These are phyloP conservation scores for Erysiphe pisi DNA, from an alignment of 2,329 filamentous ascomycete genomes.

Conservation along the genomic window DNA sequence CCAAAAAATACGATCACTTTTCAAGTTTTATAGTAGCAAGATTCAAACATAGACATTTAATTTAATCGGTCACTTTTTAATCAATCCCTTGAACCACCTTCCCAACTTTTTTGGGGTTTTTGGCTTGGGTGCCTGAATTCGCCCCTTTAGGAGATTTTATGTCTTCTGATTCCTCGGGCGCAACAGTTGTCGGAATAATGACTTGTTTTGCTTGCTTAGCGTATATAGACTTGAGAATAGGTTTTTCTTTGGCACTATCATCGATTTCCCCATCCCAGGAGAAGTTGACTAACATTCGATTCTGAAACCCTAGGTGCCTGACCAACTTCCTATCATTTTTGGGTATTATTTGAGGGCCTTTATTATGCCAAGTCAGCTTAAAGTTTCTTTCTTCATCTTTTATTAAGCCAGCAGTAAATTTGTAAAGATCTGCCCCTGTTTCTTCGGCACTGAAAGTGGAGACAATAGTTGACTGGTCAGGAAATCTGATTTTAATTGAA, in stretches of 20 bases:
- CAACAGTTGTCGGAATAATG: constrained; percentile 41
- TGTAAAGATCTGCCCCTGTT: constrained; percentile 61
- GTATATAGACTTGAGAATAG: constrained; percentile 40
- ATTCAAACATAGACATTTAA: too few species aligned
- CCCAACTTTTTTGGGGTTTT: constrained; percentile 37
- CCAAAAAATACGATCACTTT: too few species aligned
- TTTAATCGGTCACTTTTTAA: constrained; percentile 50
- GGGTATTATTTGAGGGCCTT: constrained; percentile 38
- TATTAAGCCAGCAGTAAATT: constrained; percentile 62
- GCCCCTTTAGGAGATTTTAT: constrained; percentile 30
- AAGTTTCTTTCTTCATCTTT: constrained; percentile 56
- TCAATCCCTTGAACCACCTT: constrained; percentile 60
- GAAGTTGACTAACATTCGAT: constrained; percentile 63
- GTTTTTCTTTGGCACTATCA: constrained; percentile 41
- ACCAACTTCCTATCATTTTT: constrained; percentile 50
- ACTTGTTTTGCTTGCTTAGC: constrained; percentile 55
- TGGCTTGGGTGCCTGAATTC: constrained; percentile 34
- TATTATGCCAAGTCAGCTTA: constrained; percentile 42
- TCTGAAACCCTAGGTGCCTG: constrained; percentile 57
- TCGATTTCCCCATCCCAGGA: constrained; percentile 58
- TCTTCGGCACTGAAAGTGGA: constrained; percentile 58
- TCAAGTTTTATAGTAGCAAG: too few species aligned
- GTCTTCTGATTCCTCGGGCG: constrained; percentile 38
- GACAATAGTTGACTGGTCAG: constrained; percentile 69
- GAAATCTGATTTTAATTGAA: constrained; percentile 71